Conservation (phyloP, 495 filamentous ascomycete species). For the Penicillium parvum region DNA sequence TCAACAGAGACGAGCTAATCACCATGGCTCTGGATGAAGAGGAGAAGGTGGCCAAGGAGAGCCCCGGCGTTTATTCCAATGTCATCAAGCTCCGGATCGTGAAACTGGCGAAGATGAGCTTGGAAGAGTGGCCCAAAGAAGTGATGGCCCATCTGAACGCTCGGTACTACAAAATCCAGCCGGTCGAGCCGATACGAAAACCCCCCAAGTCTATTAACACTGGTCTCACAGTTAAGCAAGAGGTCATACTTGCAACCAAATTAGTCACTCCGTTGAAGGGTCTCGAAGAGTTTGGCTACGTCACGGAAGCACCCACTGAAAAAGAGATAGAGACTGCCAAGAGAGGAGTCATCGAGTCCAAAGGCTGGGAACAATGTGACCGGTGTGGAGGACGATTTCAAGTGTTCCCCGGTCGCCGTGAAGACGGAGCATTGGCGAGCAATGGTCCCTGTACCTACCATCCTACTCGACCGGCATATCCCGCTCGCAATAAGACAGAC, state of each 20-base stretch:
- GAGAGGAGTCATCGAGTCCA: constrained; percentile 57
- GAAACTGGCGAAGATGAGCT: constrained; percentile 64
- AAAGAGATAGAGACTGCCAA: constrained; percentile 58
- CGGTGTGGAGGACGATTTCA: constrained; percentile 83
- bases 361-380: constrained; percentile 83
- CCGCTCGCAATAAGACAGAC: constrained; percentile 45
- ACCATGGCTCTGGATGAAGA: constrained; percentile 80
- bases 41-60: constrained; percentile 65
- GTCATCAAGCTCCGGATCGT: constrained; percentile 75
- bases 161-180: constrained; percentile 40
- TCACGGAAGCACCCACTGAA: constrained; percentile 56
- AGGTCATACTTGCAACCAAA: constrained; percentile 57
- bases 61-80: constrained; percentile 68
- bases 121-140: constrained; percentile 59
- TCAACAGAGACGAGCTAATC: constrained; percentile 68
- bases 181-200: constrained; percentile 16
- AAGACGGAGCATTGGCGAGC: constrained; percentile 73
- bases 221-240: constrained; percentile 60
- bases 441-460: constrained; percentile 78
- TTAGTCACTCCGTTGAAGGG: constrained; percentile 56
- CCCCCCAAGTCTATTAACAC: constrained; percentile 50
- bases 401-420: constrained; percentile 81
- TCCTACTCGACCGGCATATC: constrained; percentile 57
- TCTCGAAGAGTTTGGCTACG: constrained; percentile 68
- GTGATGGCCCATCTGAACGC: constrained; percentile 38